A percentile compares a stretch with the other conserved stretches of the same genome.
Evolutionary conservation across 768 basidiomycete genomes (phyloP).

Genomic region (Phylloporus scabripes): DNA sequence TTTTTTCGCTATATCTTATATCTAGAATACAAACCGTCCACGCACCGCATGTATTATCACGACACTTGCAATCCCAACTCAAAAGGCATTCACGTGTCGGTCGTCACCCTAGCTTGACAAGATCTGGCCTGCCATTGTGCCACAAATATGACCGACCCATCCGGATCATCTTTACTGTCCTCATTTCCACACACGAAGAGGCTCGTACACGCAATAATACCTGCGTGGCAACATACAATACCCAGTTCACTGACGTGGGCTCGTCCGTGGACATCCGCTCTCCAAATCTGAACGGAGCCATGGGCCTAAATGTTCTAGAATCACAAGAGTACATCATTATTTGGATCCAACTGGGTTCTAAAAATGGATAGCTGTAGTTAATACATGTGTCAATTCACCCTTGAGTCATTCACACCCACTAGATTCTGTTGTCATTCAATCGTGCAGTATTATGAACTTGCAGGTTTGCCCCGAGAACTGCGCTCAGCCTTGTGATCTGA

Average conservation of each 20-base stretch:
- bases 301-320: too few relatives aligned
- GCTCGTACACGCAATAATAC: too few relatives aligned
- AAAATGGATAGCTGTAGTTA: not conserved
- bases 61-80: not conserved
- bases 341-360: not conserved
- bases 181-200: too few relatives aligned
- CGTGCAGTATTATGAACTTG: not conserved
- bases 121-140: too few relatives aligned
- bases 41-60: not conserved
- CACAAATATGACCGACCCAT: too few relatives aligned
- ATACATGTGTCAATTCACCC: not conserved
- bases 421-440: not conserved
- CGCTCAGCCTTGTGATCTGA: constrained; percentile 31
- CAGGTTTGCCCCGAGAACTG: constrained; percentile 4
- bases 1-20: not conserved
- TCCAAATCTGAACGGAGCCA: too few relatives aligned
- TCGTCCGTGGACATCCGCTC: too few relatives aligned
- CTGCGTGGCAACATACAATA: too few relatives aligned
- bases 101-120: too few relatives aligned
- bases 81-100: not conserved
- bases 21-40: not conserved
- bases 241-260: too few relatives aligned
- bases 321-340: not conserved
- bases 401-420: not conserved
- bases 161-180: too few relatives aligned